These are phyloP conservation scores for Salvia sclarea DNA, from an alignment of 305 asterid species.

Conservation along the genomic window DNA sequence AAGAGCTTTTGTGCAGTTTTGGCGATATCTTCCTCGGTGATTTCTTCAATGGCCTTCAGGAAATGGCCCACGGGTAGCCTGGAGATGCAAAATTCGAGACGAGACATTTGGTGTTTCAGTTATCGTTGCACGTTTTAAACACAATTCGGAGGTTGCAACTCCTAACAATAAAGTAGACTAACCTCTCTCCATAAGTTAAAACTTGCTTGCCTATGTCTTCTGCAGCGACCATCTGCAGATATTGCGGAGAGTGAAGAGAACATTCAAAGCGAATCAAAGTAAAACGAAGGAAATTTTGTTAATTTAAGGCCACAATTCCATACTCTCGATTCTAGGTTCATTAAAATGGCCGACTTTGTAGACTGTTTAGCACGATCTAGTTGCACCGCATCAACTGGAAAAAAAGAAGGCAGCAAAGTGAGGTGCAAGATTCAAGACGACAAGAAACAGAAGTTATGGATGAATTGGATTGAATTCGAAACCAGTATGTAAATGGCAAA, in stretches of 20 bases:
- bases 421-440: neutral
- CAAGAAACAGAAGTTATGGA: neutral
- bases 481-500: constrained; percentile 25
- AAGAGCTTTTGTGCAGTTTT: constrained; percentile 51
- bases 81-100: constrained; percentile 32
- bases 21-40: constrained; percentile 60
- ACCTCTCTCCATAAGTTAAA: constrained; percentile 84
- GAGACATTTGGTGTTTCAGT: neutral
- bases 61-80: constrained; percentile 84
- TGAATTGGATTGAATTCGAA: constrained; percentile 3
- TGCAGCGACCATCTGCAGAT: constrained; percentile 66
- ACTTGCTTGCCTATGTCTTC: constrained; percentile 91
- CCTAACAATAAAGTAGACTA: constrained; percentile 13
- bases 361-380: constrained; percentile 76
- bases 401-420: neutral
- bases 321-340: constrained; percentile 93
- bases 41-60: constrained; percentile 69
- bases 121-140: neutral
- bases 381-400: constrained; percentile 62
- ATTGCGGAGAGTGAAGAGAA: constrained; percentile 29
- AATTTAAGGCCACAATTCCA: constrained; percentile 16
- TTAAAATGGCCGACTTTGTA: constrained; percentile 74
- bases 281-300: constrained; percentile 11
- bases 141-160: neutral
- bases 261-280: constrained; percentile 12